A percentile compares a stretch with the other conserved stretches of the same genome.
Evolutionary conservation across 495 filamentous ascomycete species (phyloP).

Genomic region (Aspergillus heteromorphus): DNA sequence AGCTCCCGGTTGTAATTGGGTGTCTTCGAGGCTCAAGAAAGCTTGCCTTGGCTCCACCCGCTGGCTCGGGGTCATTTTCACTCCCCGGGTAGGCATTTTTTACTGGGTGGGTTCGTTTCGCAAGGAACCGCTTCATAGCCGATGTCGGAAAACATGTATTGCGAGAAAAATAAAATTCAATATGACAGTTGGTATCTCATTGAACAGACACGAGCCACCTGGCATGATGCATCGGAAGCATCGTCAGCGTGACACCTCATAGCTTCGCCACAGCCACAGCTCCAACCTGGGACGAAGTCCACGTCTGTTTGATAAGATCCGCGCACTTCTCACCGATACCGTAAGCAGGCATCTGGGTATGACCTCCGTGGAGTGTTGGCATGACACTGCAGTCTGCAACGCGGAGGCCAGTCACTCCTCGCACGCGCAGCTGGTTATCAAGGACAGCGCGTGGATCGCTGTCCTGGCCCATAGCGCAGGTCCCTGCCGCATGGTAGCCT

Average conservation of each 20-base stretch:
- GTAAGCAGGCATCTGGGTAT: constrained; percentile 56
- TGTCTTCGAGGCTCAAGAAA: not conserved
- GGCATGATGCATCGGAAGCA: too few species aligned
- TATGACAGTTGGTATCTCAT: too few species aligned
- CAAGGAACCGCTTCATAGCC: too few species aligned
- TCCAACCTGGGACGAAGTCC: constrained; percentile 6
- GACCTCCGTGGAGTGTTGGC: constrained; percentile 49
- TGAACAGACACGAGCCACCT: too few species aligned
- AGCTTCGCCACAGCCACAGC: not conserved
- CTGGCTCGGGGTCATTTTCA: too few species aligned
- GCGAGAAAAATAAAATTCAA: too few species aligned
- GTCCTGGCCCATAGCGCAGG: constrained; percentile 48
- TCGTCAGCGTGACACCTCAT: not conserved
- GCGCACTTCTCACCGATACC: constrained; percentile 56
- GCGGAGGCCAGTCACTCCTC: constrained; percentile 45
- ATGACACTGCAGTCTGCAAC: constrained; percentile 56
- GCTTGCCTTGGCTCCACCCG: too few species aligned
- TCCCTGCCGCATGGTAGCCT: constrained; percentile 49
- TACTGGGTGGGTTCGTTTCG: not conserved
- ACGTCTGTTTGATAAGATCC: constrained; percentile 48
- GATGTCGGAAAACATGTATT: too few species aligned
- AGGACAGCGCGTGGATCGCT: constrained; percentile 48
- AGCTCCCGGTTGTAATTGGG: not conserved
- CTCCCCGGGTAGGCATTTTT: too few species aligned
- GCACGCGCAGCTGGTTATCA: constrained; percentile 47